A percentile compares a stretch with the other conserved stretches of the same genome.
phyloP scores from a whole-genome alignment of 2,329 filamentous ascomycete species.

The Diaporthe citri region DNA sequence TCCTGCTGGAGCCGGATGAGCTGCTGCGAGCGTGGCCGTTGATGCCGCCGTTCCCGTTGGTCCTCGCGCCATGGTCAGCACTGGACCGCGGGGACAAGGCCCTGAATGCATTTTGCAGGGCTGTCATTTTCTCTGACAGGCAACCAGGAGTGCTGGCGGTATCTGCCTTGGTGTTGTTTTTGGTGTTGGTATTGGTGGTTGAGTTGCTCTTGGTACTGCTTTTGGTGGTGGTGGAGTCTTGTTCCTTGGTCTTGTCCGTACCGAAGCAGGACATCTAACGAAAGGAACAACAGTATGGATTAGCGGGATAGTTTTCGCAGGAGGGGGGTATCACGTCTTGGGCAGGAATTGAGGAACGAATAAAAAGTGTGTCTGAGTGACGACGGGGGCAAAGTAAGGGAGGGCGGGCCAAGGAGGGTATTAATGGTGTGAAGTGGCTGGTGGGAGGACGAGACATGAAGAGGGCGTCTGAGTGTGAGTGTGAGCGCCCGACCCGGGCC shows the following conservation, averaged over 20 bases:
- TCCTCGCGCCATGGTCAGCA: conserved; percentile 21
- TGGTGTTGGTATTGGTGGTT: neutral
- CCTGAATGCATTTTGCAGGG: conserved; percentile 38
- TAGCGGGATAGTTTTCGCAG: neutral
- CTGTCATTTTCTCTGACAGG: conserved; percentile 33
- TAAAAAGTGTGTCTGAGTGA: neutral
- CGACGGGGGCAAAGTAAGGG: neutral
- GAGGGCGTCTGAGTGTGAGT: neutral
- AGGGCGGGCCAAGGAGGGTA: conserved; percentile 5
- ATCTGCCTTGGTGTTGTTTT: neutral
- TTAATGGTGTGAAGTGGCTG: conserved; percentile 3
- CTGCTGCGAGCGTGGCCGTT: conserved; percentile 24
- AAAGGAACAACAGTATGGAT: neutral
- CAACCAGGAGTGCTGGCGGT: neutral
- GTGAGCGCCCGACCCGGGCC: neutral
- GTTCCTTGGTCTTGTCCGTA: conserved; percentile 12
- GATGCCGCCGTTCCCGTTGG: neutral
- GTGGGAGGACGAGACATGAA: neutral
- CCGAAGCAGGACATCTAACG: conserved; percentile 13
- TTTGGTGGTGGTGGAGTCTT: neutral
- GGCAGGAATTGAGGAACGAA: neutral
- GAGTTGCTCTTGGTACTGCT: neutral
- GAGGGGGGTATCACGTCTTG: conserved; percentile 14
- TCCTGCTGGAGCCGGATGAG: conserved; percentile 26
- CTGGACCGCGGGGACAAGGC: conserved; percentile 40